These are phyloP conservation scores for Lagenidium sp. DNA, from an alignment of 352 stramenopile genomes.

Conservation along the genomic window DNA sequence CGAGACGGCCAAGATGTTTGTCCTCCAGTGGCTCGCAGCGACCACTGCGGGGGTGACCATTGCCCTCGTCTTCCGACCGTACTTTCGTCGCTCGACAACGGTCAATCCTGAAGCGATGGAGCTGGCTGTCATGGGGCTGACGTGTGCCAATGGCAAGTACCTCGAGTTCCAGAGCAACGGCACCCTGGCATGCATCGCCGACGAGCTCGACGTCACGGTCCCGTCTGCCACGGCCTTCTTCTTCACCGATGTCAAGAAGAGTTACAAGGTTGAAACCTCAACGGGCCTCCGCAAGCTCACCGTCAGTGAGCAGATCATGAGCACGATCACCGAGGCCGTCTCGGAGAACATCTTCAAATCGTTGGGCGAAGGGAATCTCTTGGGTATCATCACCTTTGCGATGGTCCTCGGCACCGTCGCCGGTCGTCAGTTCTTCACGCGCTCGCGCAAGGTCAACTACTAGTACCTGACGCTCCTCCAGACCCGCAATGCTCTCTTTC, in stretches of 20 bases:
- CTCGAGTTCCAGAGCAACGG: constrained; percentile 11
- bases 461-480: constrained; percentile 59
- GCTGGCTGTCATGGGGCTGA: constrained; percentile 33
- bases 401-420: constrained; percentile 57
- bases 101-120: constrained; percentile 6
- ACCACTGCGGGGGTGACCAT: constrained; percentile 39
- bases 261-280: constrained; percentile 25
- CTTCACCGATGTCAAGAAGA: constrained; percentile 34
- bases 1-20: constrained; percentile 58
- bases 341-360: constrained; percentile 53
- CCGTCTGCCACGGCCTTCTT: constrained; percentile 18
- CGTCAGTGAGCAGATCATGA: constrained; percentile 49
- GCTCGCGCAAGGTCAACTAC: constrained; percentile 50
- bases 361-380: constrained; percentile 32
- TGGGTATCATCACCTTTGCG: constrained; percentile 62
- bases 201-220: not conserved
- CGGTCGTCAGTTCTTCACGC: constrained; percentile 48
- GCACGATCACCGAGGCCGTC: constrained; percentile 43
- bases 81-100: constrained; percentile 26
- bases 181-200: constrained; percentile 2
- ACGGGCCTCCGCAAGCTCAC: constrained; percentile 28
- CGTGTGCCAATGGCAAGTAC: constrained; percentile 31
- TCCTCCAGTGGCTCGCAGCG: constrained; percentile 39
- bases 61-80: constrained; percentile 39
- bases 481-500: constrained; percentile 66